Evolutionary conservation across 2,329 filamentous ascomycete species (phyloP).

Genomic region (Trichoderma gracile): DNA sequence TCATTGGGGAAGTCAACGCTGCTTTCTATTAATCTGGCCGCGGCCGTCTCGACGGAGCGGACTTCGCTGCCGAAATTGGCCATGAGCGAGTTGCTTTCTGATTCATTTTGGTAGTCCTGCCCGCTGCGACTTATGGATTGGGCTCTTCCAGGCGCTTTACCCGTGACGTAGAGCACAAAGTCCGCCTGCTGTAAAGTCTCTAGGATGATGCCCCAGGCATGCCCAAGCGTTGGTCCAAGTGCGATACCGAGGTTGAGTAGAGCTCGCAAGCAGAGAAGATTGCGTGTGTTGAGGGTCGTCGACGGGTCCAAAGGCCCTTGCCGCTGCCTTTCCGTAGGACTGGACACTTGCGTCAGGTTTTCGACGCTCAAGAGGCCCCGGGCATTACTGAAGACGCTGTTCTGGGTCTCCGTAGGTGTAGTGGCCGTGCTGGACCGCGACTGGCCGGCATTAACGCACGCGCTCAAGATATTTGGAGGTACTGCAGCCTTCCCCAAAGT

Average conservation of each 20-base stretch:
- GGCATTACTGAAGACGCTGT: constrained; percentile 68
- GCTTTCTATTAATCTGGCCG: constrained; percentile 83
- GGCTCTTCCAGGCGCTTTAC: constrained; percentile 55
- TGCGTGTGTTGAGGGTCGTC: constrained; percentile 75
- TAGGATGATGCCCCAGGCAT: constrained; percentile 86
- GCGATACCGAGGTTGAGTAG: constrained; percentile 95
- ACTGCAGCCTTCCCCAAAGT: constrained; percentile 92
- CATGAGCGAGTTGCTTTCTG: constrained; percentile 53
- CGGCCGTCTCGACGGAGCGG: constrained; percentile 83
- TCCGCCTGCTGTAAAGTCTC: constrained; percentile 93
- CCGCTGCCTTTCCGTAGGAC: constrained; percentile 58
- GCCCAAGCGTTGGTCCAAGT: constrained; percentile 79
- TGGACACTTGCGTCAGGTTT: constrained; percentile 60
- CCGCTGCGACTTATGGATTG: constrained; percentile 47
- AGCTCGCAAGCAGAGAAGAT: constrained; percentile 85
- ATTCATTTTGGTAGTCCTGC: constrained; percentile 51
- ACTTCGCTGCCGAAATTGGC: constrained; percentile 78
- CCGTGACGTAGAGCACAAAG: constrained; percentile 71
- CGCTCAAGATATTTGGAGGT: constrained; percentile 72
- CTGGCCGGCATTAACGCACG: constrained; percentile 55
- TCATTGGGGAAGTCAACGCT: constrained; percentile 86
- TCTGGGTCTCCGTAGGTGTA: constrained; percentile 50
- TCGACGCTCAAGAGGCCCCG: constrained; percentile 74
- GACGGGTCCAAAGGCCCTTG: constrained; percentile 59
- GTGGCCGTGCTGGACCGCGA: constrained; percentile 45